phyloP scores from a whole-genome alignment of 1,139 yeast genomes.

The Oligophagozyma castellii region DNA sequence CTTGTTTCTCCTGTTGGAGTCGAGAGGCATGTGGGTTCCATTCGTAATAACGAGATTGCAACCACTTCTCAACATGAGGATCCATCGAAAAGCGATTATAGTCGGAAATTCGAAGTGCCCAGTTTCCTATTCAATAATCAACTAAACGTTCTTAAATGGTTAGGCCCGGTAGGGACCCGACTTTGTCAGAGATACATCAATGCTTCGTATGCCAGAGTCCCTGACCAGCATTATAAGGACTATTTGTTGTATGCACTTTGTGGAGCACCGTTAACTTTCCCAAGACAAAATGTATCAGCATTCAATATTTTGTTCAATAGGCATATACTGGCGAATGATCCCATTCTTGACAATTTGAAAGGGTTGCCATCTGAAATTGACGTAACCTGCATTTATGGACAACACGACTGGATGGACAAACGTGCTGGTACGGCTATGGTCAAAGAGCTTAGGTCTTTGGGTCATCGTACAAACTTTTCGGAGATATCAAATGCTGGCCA shows the following conservation, averaged over 20 bases:
- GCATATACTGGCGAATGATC: slow-evolving; percentile 51
- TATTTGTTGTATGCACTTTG: slow-evolving; percentile 16
- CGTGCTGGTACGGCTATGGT: slow-evolving; percentile 47
- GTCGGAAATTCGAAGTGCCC: slow-evolving; percentile 19
- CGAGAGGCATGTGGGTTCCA: slow-evolving; percentile 54
- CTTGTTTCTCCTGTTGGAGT: slow-evolving; percentile 88
- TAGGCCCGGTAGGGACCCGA: slow-evolving; percentile 48
- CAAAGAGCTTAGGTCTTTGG: slow-evolving; percentile 13
- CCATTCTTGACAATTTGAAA: slow-evolving; percentile 51
- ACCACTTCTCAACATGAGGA: slow-evolving; percentile 9
- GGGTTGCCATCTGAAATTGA: too few species aligned
- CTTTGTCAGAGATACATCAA: slow-evolving; percentile 38
- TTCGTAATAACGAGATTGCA: slow-evolving; percentile 29
- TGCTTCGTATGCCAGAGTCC: slow-evolving; percentile 45
- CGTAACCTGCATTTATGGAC: slow-evolving; percentile 59
- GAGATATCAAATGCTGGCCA: slow-evolving; percentile 55
- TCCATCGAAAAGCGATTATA: slow-evolving; percentile 16
- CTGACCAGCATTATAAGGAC: slow-evolving; percentile 12
- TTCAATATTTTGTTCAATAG: slow-evolving; percentile 35
- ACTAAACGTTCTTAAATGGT: slow-evolving; percentile 34
- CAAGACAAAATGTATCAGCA: slow-evolving; percentile 29
- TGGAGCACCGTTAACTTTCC: slow-evolving; percentile 13
- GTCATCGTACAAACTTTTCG: slow-evolving; percentile 28
- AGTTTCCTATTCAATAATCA: slow-evolving; percentile 20
- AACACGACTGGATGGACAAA: slow-evolving; percentile 75